Evolutionary conservation across 1,139 yeast species (phyloP).

Genomic region (Yamadazyma triangularis): DNA sequence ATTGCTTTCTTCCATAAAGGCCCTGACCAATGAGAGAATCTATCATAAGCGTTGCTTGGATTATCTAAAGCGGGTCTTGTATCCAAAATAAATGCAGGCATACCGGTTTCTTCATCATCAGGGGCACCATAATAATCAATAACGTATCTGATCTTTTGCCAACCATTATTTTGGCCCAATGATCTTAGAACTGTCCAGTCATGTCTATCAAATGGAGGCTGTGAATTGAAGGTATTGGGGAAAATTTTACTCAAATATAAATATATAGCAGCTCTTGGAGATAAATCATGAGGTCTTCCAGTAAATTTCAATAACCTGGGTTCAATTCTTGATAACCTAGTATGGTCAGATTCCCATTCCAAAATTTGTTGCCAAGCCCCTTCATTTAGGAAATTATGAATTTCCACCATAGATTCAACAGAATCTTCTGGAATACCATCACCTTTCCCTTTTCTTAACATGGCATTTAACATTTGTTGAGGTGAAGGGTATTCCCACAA

Average conservation of each 20-base stretch:
- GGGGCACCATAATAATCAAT: slow-evolving; percentile 94
- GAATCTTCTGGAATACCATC: slow-evolving; percentile 90
- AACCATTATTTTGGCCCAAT: slow-evolving; percentile 41
- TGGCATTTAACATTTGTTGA: slow-evolving; percentile 97
- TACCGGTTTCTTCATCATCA: slow-evolving; percentile 80
- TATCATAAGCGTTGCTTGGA: slow-evolving; percentile 57
- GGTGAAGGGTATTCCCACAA: slow-evolving; percentile 99
- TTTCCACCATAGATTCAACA: slow-evolving; percentile 94
- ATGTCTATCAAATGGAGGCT: slow-evolving; percentile 95
- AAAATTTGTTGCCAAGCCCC: slow-evolving; percentile 97
- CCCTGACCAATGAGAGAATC: slow-evolving; percentile 48
- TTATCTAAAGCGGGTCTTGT: slow-evolving; percentile 93
- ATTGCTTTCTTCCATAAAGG: slow-evolving; percentile 43
- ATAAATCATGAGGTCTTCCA: slow-evolving; percentile 83
- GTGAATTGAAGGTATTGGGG: slow-evolving; percentile 69
- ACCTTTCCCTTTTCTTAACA: slow-evolving; percentile 89
- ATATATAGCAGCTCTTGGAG: slow-evolving; percentile 83
- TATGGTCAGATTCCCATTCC: slow-evolving; percentile 74
- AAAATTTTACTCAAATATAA: slow-evolving; percentile 62
- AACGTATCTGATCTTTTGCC: slow-evolving; percentile 72
- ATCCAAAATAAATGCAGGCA: slow-evolving; percentile 88
- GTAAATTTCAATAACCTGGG: slow-evolving; percentile 85
- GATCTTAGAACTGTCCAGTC: slow-evolving; percentile 94
- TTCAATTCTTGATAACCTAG: slow-evolving; percentile 46
- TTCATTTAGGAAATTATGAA: slow-evolving; percentile 93